phyloP scores from a whole-genome alignment of 2,329 filamentous ascomycete species.

The Botrytis paeoniae region DNA sequence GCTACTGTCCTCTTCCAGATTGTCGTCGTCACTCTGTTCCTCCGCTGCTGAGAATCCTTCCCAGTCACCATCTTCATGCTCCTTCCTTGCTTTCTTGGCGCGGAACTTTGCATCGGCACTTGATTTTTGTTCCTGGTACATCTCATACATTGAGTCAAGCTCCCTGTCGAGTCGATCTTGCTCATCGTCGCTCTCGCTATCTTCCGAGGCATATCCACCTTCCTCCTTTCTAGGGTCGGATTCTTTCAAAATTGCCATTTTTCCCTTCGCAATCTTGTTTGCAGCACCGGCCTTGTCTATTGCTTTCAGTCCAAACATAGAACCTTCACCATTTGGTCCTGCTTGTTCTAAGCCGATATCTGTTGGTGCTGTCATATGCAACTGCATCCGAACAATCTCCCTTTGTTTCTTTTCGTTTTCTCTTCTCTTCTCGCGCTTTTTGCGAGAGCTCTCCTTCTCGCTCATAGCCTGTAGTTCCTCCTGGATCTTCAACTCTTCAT shows the following conservation, averaged over 20 bases:
- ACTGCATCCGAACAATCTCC: slow-evolving; percentile 92
- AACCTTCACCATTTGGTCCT: slow-evolving; percentile 72
- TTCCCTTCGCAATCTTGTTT: slow-evolving; percentile 68
- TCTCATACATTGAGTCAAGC: slow-evolving; percentile 82
- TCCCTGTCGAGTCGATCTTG: slow-evolving; percentile 80
- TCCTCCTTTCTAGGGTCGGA: slow-evolving; percentile 58
- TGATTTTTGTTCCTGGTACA: slow-evolving; percentile 77
- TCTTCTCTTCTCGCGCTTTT: slow-evolving; percentile 77
- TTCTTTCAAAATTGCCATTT: slow-evolving; percentile 68
- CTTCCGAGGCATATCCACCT: slow-evolving; percentile 53
- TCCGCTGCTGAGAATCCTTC: slow-evolving; percentile 76
- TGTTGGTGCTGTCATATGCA: slow-evolving; percentile 94
- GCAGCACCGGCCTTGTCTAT: slow-evolving; percentile 73
- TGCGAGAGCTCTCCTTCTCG: slow-evolving; percentile 72
- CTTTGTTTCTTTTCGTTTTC: slow-evolving; percentile 94
- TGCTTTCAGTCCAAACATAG: slow-evolving; percentile 82
- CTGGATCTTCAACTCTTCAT: slow-evolving; percentile 88
- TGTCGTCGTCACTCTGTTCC: slow-evolving; percentile 54
- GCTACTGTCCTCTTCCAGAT: slow-evolving; percentile 60
- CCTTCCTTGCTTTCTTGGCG: slow-evolving; percentile 81
- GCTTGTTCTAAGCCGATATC: slow-evolving; percentile 91
- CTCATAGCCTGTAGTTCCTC: slow-evolving; percentile 80
- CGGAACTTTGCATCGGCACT: slow-evolving; percentile 81
- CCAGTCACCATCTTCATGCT: slow-evolving; percentile 85
- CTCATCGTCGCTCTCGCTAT: slow-evolving; percentile 69